These are phyloP conservation scores for Aspergillus flavus DNA, from an alignment of 2,329 filamentous ascomycete species.

Conservation along the genomic window DNA sequence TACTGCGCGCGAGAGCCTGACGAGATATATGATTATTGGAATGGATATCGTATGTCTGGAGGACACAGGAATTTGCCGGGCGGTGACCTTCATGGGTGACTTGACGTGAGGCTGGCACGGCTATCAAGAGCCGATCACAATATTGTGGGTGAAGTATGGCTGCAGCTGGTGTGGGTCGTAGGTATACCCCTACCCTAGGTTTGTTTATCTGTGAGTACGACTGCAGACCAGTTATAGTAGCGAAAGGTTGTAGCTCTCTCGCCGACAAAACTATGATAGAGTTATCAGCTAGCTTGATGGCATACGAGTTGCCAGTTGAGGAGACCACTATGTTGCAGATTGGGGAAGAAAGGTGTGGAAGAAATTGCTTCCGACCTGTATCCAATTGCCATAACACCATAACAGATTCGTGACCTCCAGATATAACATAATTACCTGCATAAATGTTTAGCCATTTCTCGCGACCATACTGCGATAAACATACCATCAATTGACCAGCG, in stretches of 20 bases:
- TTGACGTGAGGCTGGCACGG: constrained; percentile 61
- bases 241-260: constrained; percentile 79
- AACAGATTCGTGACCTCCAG: constrained; percentile 86
- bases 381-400: constrained; percentile 93
- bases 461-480: constrained; percentile 4
- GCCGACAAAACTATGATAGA: constrained; percentile 89
- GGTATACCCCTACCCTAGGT: constrained; percentile 42
- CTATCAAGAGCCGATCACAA: constrained; percentile 67
- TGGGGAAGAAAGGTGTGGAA: constrained; percentile 86
- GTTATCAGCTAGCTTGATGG: constrained; percentile 85
- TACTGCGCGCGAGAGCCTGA: constrained; percentile 86
- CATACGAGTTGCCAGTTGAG: constrained; percentile 76
- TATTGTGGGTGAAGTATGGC: constrained; percentile 65
- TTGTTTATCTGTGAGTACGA: constrained; percentile 49
- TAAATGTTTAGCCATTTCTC: constrained; percentile 32
- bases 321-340: constrained; percentile 87
- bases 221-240: constrained; percentile 84
- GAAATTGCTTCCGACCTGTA: constrained; percentile 76
- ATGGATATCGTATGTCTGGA: constrained; percentile 87
- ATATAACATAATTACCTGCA: constrained; percentile 87
- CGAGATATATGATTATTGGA: constrained; percentile 76
- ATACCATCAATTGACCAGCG: constrained; percentile 92
- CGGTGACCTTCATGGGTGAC: constrained; percentile 34
- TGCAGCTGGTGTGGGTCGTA: constrained; percentile 46
- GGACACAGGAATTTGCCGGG: constrained; percentile 56